Evolutionary conservation across 2,329 filamentous ascomycete genomes (phyloP), one percentile per base, ranked within the genome.

Genomic region (Intubia oerlemansii): DNA sequence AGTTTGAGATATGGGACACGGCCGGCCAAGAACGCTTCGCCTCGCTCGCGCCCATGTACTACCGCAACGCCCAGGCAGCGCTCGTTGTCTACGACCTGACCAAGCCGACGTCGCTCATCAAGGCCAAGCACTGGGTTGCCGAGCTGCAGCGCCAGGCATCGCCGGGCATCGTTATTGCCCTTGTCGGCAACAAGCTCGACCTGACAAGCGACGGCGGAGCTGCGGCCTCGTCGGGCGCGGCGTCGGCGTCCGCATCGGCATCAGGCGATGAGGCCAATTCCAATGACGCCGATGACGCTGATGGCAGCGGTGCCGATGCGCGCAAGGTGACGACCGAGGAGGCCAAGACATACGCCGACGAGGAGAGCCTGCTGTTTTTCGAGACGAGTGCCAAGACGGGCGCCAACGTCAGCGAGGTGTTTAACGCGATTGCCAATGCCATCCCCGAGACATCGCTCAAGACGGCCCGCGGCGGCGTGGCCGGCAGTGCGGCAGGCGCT

Each of bases 51-150:
- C 88, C 85, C 43, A 95, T 95, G 88, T 98, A 98, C 66, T 95
- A 95, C 62, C 82, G 85, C 54, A 95, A 98, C 50, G 88, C 88
- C 29, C 85, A 95, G 57, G 82, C 84, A 38, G 88, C 88, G 10
- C 77, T 98, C 41, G 85, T 98, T 36, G 85, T 95, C 49, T 98
- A 95, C 67, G 85, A 98, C 49, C 73, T 98, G 43, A 98, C 88
- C 37, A 95, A 95, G 54, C 78, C 84, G 24, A 88, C 81, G 28
- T 92, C 82, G 27, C 72, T 98, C 41, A 71, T 81, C 53, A 95
- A 98, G 59, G 88, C 88, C 30, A 91, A 91, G 57, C 85, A 95
- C 62, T 98, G 85, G 85, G 84, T 98, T 32, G 85, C 85, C 32
- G 85, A 98, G 55, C 66, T 98, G 32, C 85, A 95, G 57, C 72